A percentile compares a stretch with the other conserved stretches of the same genome.
Conservation (phyloP, 2,329 filamentous ascomycete species). For the Exophiala sideris region DNA sequence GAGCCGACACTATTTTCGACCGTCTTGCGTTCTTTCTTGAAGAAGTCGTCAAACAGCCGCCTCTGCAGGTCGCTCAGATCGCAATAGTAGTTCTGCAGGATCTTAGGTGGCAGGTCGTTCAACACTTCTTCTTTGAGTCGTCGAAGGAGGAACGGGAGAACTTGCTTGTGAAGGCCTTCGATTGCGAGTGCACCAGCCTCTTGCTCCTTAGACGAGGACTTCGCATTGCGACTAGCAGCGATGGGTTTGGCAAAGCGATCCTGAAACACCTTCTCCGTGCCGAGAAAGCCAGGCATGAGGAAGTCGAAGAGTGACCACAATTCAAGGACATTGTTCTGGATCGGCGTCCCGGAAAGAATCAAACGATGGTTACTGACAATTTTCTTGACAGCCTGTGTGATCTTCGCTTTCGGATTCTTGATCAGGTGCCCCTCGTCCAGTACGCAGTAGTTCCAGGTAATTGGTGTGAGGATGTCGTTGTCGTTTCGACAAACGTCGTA, state of each 20-base stretch:
- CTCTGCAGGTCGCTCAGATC: slow-evolving; percentile 92
- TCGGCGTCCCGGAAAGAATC: slow-evolving; percentile 93
- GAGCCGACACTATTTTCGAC: slow-evolving; percentile 78
- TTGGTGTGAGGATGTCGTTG: slow-evolving; percentile 73
- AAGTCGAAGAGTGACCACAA: slow-evolving; percentile 98
- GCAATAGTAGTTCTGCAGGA: slow-evolving; percentile 98
- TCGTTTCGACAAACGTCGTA: slow-evolving; percentile 98
- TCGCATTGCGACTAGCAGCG: slow-evolving; percentile 88
- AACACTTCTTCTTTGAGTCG: slow-evolving; percentile 97
- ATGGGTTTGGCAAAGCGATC: slow-evolving; percentile 95
- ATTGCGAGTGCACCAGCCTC: slow-evolving; percentile 94
- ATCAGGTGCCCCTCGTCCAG: slow-evolving; percentile 97
- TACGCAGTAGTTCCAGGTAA: slow-evolving; percentile 96
- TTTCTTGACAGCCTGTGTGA: slow-evolving; percentile 86
- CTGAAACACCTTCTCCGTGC: slow-evolving; percentile 93
- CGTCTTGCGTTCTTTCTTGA: slow-evolving; percentile 85
- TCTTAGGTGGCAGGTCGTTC: slow-evolving; percentile 94
- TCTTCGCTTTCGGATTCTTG: slow-evolving; percentile 98
- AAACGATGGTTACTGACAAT: slow-evolving; percentile 88
- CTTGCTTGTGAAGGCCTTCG: slow-evolving; percentile 97
- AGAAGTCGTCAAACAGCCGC: slow-evolving; percentile 95
- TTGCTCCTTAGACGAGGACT: slow-evolving; percentile 97
- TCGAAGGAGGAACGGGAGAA: slow-evolving; percentile 90
- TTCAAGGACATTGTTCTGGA: slow-evolving; percentile 96
- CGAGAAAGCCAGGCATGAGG: slow-evolving; percentile 96